Base-by-base conservation (phyloP, 2,329 filamentous ascomycete genomes). In the Xylaria sp. region DNA sequence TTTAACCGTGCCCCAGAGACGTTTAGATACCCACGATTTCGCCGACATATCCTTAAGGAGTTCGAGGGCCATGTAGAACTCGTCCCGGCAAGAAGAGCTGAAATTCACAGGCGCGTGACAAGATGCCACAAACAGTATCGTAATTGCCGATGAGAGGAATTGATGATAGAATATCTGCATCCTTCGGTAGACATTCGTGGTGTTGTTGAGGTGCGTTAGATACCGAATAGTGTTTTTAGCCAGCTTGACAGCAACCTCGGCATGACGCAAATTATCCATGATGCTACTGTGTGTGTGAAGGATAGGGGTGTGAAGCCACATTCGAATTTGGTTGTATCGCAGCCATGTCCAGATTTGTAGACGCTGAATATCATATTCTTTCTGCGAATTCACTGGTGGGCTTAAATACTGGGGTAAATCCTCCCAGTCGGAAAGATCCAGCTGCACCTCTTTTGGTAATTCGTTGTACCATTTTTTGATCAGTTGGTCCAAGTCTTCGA, bases 261-360 rank as follows among this genome's bases (percentile, higher is more conserved):
- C 94, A 71, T 93, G 90, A 4, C 84, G 81, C 60, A 90, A 86
- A 77, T 97, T 91, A 66, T 91, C 88, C 81, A 92, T 89, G 75
- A 98, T 98, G 75, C 91, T 94, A 13, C 89, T 92, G 3, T 93
- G 90, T 20, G 92, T 95, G 79, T 97, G 93, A 9, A 98, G 83
- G 2, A 97, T 90, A 0, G 94, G 94, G 0, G 94, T 92, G 79
- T 97, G 94, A 34, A 98, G 92, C 78, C 94, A 90, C 67, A 94
- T 96, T 5, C 94, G 91, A 82, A 97, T 93, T 82, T 97, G 94
- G 75, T 97, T 98, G 51, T 94, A 89, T 48, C 94, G 89, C 18
- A 98, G 84, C 78, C 97, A 96, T 20, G 96, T 91, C 79, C 96
- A 90, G 56, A 98, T 91, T 69, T 92, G 91, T 13, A 97, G 84